Evolutionary conservation across 2,329 filamentous ascomycete species (phyloP).

Genomic region (Cryphonectria carpinicola): DNA sequence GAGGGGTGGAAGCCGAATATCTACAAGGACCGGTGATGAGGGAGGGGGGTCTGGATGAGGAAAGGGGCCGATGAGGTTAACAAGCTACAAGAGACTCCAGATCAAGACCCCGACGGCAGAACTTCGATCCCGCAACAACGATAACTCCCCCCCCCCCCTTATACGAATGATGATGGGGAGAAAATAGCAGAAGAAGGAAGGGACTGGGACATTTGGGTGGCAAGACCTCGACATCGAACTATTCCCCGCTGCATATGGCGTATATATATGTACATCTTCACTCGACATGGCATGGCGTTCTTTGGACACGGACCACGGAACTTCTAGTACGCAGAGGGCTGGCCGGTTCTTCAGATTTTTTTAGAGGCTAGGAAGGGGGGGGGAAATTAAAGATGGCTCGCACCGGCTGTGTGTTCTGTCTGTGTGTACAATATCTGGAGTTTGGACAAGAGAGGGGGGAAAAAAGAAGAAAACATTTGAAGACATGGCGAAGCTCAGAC

Average conservation of each 20-base stretch:
- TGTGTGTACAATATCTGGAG: constrained; percentile 22
- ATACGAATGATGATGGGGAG: not conserved
- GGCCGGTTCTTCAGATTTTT: not conserved
- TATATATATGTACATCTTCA: constrained; percentile 27
- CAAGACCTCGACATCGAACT: constrained; percentile 13
- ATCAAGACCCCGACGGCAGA: not conserved
- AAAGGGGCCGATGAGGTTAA: not conserved
- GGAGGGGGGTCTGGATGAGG: not conserved
- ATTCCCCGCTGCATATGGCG: constrained; percentile 19
- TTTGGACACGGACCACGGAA: constrained; percentile 15
- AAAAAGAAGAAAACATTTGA: not conserved
- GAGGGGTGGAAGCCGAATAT: constrained; percentile 95
- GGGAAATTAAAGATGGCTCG: constrained; percentile 3
- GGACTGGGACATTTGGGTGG: not conserved
- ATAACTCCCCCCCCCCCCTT: not conserved
- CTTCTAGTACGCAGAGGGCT: constrained; percentile 7
- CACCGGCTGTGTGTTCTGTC: constrained; percentile 17
- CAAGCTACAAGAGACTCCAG: not conserved
- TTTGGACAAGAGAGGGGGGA: not conserved
- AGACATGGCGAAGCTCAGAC: not conserved
- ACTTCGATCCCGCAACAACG: not conserved
- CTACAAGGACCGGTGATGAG: constrained; percentile 76
- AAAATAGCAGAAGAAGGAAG: not conserved
- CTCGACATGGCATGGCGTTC: constrained; percentile 30
- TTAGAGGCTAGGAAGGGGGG: not conserved